Evolutionary conservation across 306 rosid genomes (phyloP).

Genomic region (Castanospermum australe): DNA sequence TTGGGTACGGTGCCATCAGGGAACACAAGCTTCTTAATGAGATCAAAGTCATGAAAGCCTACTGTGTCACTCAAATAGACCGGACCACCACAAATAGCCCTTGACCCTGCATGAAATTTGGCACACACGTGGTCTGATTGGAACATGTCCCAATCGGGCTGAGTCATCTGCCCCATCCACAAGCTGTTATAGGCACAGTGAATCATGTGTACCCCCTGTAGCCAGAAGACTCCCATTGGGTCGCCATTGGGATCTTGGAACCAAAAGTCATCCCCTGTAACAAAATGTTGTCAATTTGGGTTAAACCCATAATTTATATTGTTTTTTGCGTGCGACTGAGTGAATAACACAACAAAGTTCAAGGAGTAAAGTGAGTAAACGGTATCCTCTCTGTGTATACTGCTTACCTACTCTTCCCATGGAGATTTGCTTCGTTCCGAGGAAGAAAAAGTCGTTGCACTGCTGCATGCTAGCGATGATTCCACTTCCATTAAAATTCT

Average conservation of each 20-base stretch:
- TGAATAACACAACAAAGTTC: not conserved
- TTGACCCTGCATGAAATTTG: constrained; percentile 84
- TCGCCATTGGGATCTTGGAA: constrained; percentile 87
- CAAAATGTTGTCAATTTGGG: not conserved
- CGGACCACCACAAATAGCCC: constrained; percentile 86
- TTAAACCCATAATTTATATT: not conserved
- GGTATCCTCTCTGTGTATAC: not conserved
- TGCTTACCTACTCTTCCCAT: constrained; percentile 77
- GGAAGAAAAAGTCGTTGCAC: constrained; percentile 91
- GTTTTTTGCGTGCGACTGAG: not conserved
- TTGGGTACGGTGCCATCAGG: constrained; percentile 81
- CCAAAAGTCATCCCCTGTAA: constrained; percentile 93
- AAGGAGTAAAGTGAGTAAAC: not conserved
- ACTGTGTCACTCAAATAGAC: constrained; percentile 75
- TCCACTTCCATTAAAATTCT: constrained; percentile 78
- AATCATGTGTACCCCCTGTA: constrained; percentile 92
- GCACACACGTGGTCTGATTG: constrained; percentile 83
- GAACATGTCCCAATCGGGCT: constrained; percentile 98
- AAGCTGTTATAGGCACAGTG: constrained; percentile 87
- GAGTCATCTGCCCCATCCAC: constrained; percentile 95
- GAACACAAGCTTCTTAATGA: constrained; percentile 71
- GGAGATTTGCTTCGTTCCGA: constrained; percentile 70
- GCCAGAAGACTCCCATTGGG: constrained; percentile 84
- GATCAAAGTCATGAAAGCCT: constrained; percentile 72
- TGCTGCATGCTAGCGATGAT: constrained; percentile 93